These are phyloP conservation scores for Aspergillus carbonarius DNA, from an alignment of 2,329 filamentous ascomycete species.

Conservation along the genomic window DNA sequence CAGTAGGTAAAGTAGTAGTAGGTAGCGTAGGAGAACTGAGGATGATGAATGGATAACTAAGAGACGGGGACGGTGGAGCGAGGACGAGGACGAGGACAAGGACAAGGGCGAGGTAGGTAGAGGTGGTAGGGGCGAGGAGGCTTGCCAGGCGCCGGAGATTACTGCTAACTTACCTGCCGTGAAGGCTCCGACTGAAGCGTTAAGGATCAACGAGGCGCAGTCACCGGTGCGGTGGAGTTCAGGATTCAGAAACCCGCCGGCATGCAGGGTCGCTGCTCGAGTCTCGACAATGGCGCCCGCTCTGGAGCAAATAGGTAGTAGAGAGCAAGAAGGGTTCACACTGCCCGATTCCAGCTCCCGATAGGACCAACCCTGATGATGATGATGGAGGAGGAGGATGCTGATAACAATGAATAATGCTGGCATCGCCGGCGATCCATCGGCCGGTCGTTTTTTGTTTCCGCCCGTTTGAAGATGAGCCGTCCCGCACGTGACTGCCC, in stretches of 20 bases:
- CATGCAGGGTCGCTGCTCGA: conserved; percentile 8
- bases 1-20: conserved; percentile 11
- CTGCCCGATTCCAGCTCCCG: no score
- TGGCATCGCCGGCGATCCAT: no score
- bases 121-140: conserved; percentile 1
- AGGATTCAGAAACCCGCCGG: neutral
- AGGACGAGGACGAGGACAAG: neutral
- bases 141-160: conserved; percentile 18
- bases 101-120: neutral
- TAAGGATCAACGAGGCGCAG: conserved; percentile 30
- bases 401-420: no score
- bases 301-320: no score
- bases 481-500: conserved; percentile 23
- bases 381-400: no score
- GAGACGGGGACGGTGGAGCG: neutral
- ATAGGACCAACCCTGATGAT: no score
- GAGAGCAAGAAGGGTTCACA: no score
- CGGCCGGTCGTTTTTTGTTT: conserved; percentile 16
- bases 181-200: conserved; percentile 18
- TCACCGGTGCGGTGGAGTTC: conserved; percentile 14
- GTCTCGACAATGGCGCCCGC: no score
- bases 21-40: conserved; percentile 4
- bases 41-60: neutral
- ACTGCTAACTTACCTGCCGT: conserved; percentile 17
- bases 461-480: conserved; percentile 2